A percentile compares a stretch with the other conserved stretches of the same genome.
Conservation (phyloP, 441 rosid species). For the Euphorbia schlechtendalii region DNA sequence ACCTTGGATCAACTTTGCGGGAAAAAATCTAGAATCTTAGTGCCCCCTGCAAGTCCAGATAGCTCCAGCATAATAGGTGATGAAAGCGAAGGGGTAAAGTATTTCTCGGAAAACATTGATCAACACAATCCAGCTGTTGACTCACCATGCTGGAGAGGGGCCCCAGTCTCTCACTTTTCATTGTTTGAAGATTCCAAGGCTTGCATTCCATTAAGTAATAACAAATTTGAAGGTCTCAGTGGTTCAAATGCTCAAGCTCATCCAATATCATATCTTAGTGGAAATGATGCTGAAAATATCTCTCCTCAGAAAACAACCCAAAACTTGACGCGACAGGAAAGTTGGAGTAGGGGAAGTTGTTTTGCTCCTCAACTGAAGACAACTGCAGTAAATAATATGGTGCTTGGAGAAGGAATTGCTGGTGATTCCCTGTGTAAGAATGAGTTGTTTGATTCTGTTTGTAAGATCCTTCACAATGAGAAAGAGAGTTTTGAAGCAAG, state of each 20-base stretch:
- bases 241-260: conserved; percentile 33
- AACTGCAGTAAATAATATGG: conserved; percentile 24
- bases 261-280: conserved; percentile 21
- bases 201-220: conserved; percentile 21
- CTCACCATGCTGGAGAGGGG: conserved; percentile 59
- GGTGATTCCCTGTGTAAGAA: conserved; percentile 22
- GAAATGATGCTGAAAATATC: conserved; percentile 23
- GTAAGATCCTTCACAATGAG: conserved; percentile 19
- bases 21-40: conserved; percentile 24
- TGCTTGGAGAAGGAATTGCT: conserved; percentile 26
- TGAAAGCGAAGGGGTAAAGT: conserved; percentile 31
- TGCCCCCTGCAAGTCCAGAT: conserved; percentile 31
- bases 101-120: conserved; percentile 36
- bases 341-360: conserved; percentile 23
- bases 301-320: conserved; percentile 31
- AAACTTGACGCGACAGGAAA: conserved; percentile 21
- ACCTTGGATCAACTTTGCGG: conserved; percentile 19
- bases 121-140: conserved; percentile 36
- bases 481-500: conserved; percentile 24
- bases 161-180: conserved; percentile 30
- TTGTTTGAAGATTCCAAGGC: conserved; percentile 28
- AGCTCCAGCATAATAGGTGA: conserved; percentile 29
- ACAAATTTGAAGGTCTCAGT: conserved; percentile 31
- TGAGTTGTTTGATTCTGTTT: conserved; percentile 15
- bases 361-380: conserved; percentile 26